These are phyloP conservation scores for Botryotinia globosa DNA, from an alignment of 2,329 filamentous ascomycete genomes.

Conservation along the genomic window DNA sequence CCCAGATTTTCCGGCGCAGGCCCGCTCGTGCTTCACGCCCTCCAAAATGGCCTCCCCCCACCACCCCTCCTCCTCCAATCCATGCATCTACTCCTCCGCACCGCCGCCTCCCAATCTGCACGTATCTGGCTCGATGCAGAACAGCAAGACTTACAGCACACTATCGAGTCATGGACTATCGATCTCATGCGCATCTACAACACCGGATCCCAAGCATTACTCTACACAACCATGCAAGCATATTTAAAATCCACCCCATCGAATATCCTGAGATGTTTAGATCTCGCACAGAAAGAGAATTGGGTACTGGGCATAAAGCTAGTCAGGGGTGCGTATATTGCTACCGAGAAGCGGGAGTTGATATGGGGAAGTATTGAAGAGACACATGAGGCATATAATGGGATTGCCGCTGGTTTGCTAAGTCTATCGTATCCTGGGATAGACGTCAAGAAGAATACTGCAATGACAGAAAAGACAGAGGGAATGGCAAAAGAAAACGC, in stretches of 20 bases:
- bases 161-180: conserved; percentile 53
- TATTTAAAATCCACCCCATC: conserved; percentile 49
- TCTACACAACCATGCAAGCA: conserved; percentile 53
- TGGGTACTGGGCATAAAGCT: conserved; percentile 52
- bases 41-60: conserved; percentile 42
- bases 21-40: conserved; percentile 41
- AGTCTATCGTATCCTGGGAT: conserved; percentile 41
- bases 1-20: conserved; percentile 49
- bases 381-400: conserved; percentile 53
- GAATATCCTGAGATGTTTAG: conserved; percentile 46
- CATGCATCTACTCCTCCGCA: conserved; percentile 36
- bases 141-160: conserved; percentile 50
- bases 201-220: conserved; percentile 41
- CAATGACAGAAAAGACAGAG: neutral
- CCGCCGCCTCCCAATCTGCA: conserved; percentile 35
- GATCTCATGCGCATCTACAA: conserved; percentile 54
- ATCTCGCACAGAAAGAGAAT: conserved; percentile 45
- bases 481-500: neutral
- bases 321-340: conserved; percentile 53
- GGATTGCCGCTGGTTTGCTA: conserved; percentile 49
- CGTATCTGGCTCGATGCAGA: conserved; percentile 53
- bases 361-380: conserved; percentile 48
- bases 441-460: conserved; percentile 8
- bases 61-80: conserved; percentile 46
- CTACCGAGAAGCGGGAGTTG: conserved; percentile 45